Evolutionary conservation across 208 protist genomes (phyloP).

Genomic region (Trypanosomatidae sp.): DNA sequence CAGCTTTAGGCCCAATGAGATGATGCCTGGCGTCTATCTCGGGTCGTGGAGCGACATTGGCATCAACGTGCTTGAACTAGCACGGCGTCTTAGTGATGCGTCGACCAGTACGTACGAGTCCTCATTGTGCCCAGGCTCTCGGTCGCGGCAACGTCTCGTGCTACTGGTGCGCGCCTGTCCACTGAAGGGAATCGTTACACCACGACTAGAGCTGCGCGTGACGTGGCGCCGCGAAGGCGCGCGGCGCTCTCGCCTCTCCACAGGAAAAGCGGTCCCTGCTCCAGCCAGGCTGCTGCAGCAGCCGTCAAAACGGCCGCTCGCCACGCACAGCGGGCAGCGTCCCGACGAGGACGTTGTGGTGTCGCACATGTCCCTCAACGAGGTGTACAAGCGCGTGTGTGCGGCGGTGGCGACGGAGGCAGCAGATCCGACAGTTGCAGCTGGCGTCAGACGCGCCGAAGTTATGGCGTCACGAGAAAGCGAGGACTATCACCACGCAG

Average conservation of each 20-base stretch:
- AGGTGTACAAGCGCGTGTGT: conserved; percentile 11
- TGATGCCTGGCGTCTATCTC: conserved; percentile 59
- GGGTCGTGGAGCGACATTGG: conserved; percentile 45
- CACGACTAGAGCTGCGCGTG: conserved; percentile 24
- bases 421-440: not conserved
- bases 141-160: conserved; percentile 24
- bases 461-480: not conserved
- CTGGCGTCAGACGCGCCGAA: not conserved
- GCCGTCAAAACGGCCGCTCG: conserved; percentile 1
- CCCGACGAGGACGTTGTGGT: conserved; percentile 11
- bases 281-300: not conserved
- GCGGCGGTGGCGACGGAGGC: not conserved
- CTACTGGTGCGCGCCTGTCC: conserved; percentile 42
- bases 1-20: conserved; percentile 57
- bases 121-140: not conserved
- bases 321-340: not conserved
- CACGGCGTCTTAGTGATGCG: conserved; percentile 11
- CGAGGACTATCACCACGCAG: not conserved
- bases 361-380: conserved; percentile 1
- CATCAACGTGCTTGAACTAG: conserved; percentile 24
- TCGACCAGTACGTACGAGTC: not conserved
- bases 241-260: not conserved
- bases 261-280: not conserved
- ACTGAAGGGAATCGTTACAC: conserved; percentile 6
- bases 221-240: conserved; percentile 1